Percentiles rank a stretch among this genome's conserved stretches.
phyloP scores from a whole-genome alignment of 768 basidiomycete species.

The Tulasnella sp. region DNA sequence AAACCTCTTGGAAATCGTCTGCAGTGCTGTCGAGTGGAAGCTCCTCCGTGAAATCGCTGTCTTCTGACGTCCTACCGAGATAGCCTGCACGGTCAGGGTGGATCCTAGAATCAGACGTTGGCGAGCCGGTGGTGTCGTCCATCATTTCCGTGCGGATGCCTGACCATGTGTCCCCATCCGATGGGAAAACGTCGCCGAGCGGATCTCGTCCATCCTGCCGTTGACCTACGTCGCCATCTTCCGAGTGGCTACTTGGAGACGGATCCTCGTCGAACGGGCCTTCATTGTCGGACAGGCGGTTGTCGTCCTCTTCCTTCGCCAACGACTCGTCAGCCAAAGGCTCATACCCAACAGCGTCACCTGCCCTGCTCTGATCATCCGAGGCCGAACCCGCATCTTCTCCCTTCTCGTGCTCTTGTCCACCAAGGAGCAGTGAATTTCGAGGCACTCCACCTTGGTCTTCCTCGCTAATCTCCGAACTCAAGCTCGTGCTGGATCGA shows the following conservation, averaged over 20 bases:
- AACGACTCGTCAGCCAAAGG: conserved; percentile 12
- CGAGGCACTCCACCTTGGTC: conserved; percentile 3
- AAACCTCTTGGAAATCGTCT: conserved; percentile 32
- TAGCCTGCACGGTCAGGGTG: conserved; percentile 18
- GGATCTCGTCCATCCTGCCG: conserved; percentile 29
- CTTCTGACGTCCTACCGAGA: conserved; percentile 14
- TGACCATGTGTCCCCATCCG: conserved; percentile 35
- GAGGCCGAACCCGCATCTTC: neutral
- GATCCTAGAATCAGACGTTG: neutral
- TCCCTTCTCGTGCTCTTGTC: neutral
- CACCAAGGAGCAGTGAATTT: conserved; percentile 8
- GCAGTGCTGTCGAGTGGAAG: neutral
- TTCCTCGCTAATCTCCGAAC: neutral
- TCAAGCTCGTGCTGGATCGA: conserved; percentile 2
- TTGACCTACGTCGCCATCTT: neutral
- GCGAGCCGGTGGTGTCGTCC: conserved; percentile 7
- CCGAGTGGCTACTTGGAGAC: neutral
- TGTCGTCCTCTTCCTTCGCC: conserved; percentile 4
- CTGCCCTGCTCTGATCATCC: neutral
- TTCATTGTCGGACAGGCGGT: neutral
- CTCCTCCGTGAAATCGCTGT: conserved; percentile 33
- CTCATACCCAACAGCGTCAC: neutral
- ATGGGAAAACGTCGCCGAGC: conserved; percentile 37
- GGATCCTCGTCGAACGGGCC: conserved; percentile 22
- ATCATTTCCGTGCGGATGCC: conserved; percentile 20